Evolutionary conservation across 306 rosid species (phyloP).

Genomic region (Dryas drummondii): DNA sequence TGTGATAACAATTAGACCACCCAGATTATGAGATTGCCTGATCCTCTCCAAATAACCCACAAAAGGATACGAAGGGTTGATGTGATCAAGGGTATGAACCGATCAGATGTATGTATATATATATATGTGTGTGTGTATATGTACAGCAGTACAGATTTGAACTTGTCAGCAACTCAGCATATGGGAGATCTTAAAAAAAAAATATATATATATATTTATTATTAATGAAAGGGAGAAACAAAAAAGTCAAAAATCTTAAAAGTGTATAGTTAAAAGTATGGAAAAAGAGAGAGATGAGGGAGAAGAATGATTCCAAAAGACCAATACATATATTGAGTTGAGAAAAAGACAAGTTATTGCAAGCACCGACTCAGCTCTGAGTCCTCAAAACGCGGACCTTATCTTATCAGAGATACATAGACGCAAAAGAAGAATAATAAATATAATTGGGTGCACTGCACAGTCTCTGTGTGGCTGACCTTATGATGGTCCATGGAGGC

Average conservation of each 20-base stretch:
- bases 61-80: slow-evolving; percentile 3
- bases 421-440: neutral
- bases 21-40: slow-evolving; percentile 23
- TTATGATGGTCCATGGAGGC: slow-evolving; percentile 32
- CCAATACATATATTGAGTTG: neutral
- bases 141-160: slow-evolving; percentile 9
- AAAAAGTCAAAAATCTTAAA: neutral
- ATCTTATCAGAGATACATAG: slow-evolving; percentile 26
- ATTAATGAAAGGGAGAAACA: neutral
- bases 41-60: slow-evolving; percentile 20
- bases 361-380: neutral
- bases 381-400: slow-evolving; percentile 46
- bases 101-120: neutral
- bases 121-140: neutral
- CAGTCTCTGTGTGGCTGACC: slow-evolving; percentile 25
- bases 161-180: slow-evolving; percentile 25
- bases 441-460: neutral
- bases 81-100: neutral
- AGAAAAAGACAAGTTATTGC: slow-evolving; percentile 23
- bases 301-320: neutral
- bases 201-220: neutral
- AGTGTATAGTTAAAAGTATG: neutral
- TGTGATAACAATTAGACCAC: slow-evolving; percentile 21
- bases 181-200: no score
- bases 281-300: neutral